These are phyloP conservation scores for Simmondsia chinensis DNA, from an alignment of 148 eudicot genomes.

Conservation along the genomic window DNA sequence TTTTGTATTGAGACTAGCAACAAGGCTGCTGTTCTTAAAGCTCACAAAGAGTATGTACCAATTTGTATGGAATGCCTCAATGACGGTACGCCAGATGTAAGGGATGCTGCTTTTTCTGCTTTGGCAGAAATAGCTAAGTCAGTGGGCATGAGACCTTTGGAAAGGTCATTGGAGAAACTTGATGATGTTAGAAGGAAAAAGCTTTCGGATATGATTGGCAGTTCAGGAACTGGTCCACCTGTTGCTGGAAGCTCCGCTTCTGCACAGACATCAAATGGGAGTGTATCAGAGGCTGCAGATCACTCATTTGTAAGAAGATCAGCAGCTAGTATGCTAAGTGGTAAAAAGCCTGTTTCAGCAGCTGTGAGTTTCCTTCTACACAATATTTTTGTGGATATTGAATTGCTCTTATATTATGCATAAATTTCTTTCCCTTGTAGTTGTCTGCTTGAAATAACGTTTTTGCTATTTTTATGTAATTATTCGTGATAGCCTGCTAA, in stretches of 20 bases:
- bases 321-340: conserved; percentile 97
- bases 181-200: conserved; percentile 93
- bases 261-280: conserved; percentile 51
- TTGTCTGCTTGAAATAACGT: too few species aligned
- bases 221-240: conserved; percentile 44
- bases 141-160: conserved; percentile 98
- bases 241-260: conserved; percentile 56
- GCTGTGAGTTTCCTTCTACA: conserved; percentile 36
- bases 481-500: conserved; percentile 41
- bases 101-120: conserved; percentile 97
- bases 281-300: conserved; percentile 50
- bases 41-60: conserved; percentile 93
- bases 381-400: too few species aligned
- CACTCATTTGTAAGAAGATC: conserved; percentile 56
- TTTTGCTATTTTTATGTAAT: conserved; percentile 2
- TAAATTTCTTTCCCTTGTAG: too few species aligned
- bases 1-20: conserved; percentile 86
- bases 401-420: too few species aligned
- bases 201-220: conserved; percentile 94
- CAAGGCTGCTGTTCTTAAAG: conserved; percentile 70
- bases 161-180: conserved; percentile 91
- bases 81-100: conserved; percentile 98
- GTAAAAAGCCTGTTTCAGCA: conserved; percentile 73
- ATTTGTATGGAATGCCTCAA: conserved; percentile 98
- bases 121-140: conserved; percentile 94